Base-by-base conservation (phyloP, 176 grass and related monocot genomes). In the Zea luxurians region DNA sequence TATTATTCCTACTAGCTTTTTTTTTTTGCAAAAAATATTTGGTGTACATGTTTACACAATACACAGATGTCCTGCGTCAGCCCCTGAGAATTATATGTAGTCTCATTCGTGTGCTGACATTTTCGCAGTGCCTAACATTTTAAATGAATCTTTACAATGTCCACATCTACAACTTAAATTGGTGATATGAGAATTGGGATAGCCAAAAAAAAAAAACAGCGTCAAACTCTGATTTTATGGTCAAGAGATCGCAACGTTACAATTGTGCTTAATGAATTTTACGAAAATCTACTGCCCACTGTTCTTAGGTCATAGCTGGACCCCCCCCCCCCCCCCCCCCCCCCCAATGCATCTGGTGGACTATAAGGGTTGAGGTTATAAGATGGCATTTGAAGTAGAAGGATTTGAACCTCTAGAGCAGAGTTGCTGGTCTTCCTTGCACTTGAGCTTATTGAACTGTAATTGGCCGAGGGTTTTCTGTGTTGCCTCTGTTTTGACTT, bases 391-490 rank as follows among this genome's bases (percentile, higher is more conserved):
- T 17, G 66, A 10, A 45, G 20, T 46, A 21, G 41, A 68, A 46
- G 4, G 9, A 20, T 46, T 45, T 40, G 41, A 66, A 43, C 38
- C 38, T 66, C 38, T 7, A 66, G 38, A 66, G 17, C 16, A 18
- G 64, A n/a, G 64, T 4, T 42, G 2, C 16, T 21, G 9, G 12
- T 13, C 20, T 48, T 15, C 61, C 21, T 52, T n/a, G 61, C 44
- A 75, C 47, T 86, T 68, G 11, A 59, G 68, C 12, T 74, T 9
- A 58, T 67, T 74, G 41, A 42, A 75, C 80, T 61, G 61, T 57
- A 20, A 13, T 1, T 36, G 70, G 7, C 46, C 16, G 27, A 83
- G 38, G 13, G 40, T 53, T 27, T 76, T 35, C 9, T 45, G 8
- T 43, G 5, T n/a, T 77, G n/a, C 48, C 37, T 59, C 13, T 68